Percentiles rank a stretch among this genome's conserved stretches.
Evolutionary conservation across 2,329 filamentous ascomycete genomes (phyloP).

Genomic region (Pseudogymnoascus verrucosus): DNA sequence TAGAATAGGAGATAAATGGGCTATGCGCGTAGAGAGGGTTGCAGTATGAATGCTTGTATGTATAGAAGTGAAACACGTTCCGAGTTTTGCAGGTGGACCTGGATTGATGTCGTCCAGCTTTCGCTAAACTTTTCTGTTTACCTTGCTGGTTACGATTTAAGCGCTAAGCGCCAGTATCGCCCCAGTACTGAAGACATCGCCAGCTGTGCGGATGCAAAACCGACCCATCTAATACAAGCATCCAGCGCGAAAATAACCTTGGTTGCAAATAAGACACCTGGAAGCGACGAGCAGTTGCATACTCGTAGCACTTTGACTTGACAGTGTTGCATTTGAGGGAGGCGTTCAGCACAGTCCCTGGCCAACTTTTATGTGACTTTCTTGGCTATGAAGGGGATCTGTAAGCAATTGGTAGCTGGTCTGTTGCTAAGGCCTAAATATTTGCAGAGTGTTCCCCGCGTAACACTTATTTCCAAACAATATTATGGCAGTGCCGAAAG

Average conservation of each 20-base stretch:
- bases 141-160: slow-evolving; percentile 8
- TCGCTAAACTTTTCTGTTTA: slow-evolving; percentile 9
- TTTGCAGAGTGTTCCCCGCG: neutral
- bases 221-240: neutral
- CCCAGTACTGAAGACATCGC: neutral
- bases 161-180: slow-evolving; percentile 7
- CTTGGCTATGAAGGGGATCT: neutral
- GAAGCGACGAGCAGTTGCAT: neutral
- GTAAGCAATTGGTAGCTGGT: neutral
- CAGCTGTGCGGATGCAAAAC: neutral
- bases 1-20: neutral
- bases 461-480: slow-evolving; percentile 4
- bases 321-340: neutral
- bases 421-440: neutral
- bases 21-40: neutral
- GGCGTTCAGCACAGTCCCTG: neutral
- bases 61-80: neutral
- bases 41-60: neutral
- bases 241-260: neutral
- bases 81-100: slow-evolving; percentile 5
- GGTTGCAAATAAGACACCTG: neutral
- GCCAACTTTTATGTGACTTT: neutral
- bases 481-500: neutral
- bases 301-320: neutral
- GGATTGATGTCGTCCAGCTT: slow-evolving; percentile 3